A percentile compares a stretch with the other conserved stretches of the same genome.
phyloP scores from a whole-genome alignment of 2,329 filamentous ascomycete species.

The Tolypocladium ophioglossoides region DNA sequence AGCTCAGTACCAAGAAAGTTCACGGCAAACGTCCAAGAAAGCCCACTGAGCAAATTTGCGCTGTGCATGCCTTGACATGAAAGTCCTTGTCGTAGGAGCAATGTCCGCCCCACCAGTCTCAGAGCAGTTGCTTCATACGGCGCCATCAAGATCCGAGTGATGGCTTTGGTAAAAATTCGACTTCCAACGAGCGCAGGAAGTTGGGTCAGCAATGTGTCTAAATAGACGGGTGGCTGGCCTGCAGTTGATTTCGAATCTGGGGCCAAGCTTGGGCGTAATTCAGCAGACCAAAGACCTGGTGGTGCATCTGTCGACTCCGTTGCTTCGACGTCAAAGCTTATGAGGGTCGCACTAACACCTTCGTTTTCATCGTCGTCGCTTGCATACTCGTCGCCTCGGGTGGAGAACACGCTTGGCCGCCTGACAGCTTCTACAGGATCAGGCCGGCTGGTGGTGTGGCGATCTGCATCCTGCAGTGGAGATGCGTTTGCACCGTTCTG shows the following conservation, averaged over 20 bases:
- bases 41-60: conserved; percentile 21
- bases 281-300: conserved; percentile 46
- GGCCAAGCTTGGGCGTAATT: conserved; percentile 39
- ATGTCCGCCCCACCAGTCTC: conserved; percentile 32
- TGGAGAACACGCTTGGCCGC: conserved; percentile 35
- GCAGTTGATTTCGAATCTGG: conserved; percentile 15
- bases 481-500: conserved; percentile 5
- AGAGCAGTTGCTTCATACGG: conserved; percentile 37
- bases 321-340: conserved; percentile 51
- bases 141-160: conserved; percentile 29
- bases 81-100: conserved; percentile 26
- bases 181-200: conserved; percentile 38
- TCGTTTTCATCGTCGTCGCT: conserved; percentile 48
- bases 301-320: conserved; percentile 40
- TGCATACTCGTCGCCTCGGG: conserved; percentile 39
- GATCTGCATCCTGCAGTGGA: conserved; percentile 18
- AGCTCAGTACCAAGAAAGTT: conserved; percentile 38
- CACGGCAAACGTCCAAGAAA: conserved; percentile 27
- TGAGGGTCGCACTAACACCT: conserved; percentile 43
- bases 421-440: conserved; percentile 22
- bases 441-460: conserved; percentile 14
- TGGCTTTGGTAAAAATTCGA: conserved; percentile 33
- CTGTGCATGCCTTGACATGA: conserved; percentile 27
- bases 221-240: conserved; percentile 24
- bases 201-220: conserved; percentile 38